Evolutionary conservation across 2,329 filamentous ascomycete genomes (phyloP), one percentile per base, ranked within the genome.

Genomic region (Botrytis tulipae): DNA sequence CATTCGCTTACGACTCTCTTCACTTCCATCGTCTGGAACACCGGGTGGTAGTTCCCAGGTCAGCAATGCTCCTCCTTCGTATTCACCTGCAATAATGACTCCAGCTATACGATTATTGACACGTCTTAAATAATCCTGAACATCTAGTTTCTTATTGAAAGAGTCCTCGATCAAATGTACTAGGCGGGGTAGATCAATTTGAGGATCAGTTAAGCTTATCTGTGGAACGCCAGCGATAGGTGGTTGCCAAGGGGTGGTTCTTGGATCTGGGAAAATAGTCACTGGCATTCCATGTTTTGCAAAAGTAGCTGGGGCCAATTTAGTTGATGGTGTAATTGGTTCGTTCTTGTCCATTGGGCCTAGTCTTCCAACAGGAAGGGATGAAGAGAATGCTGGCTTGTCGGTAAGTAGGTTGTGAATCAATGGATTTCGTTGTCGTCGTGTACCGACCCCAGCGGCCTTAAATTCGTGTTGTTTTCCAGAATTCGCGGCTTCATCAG

Each of bases 331-430:
- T n/a, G 82, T 78, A 25, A 80, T 79, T 3, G 78, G 75, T 32
- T 76, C 69, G 20, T 68, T 60, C 4, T 62, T 67, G 12, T 70
- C 71, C 12, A 73, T 51, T 12, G 73, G 74, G 4, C 78, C 77
- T 46, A 94, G 87, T 67, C 93, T 87, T 59, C 90, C 88, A 10
- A 90, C 86, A 0, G 96, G 96, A 0, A 99, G 85, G 0, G 96
- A 99, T 1, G 96, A 96, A 1, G 96, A 98, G 76, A 94, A 92
- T 22, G 95, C 88, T 0, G 96, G 95, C 79, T 97, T 97, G 83
- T 99, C 96, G 2, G 96, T 99, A 16, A 99, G 87, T 1, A 99
- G 89, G 79, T 98, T 98, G 83, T 99, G 94, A 63, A 99, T 96
- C 1, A 99, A 85, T 0, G 95, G 94, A 78, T 99, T 99, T 71